phyloP scores from a whole-genome alignment of 1,139 yeast species.

The Geotrichum reessii region DNA sequence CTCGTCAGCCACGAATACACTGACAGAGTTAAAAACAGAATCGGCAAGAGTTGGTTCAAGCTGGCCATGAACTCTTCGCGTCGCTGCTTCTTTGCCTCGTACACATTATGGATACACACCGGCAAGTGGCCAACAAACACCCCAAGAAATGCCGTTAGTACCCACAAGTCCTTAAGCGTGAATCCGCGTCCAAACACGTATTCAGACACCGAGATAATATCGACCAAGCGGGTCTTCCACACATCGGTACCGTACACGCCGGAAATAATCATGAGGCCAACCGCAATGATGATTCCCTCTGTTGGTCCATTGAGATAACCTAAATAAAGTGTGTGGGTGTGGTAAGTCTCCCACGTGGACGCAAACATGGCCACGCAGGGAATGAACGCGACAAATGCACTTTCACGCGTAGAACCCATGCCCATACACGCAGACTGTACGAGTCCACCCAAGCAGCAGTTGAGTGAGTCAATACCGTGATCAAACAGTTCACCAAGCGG shows the following conservation, averaged over 20 bases:
- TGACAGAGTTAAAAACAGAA: slow-evolving; percentile 28
- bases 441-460: slow-evolving; percentile 44
- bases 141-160: slow-evolving; percentile 43
- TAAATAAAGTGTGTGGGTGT: slow-evolving; percentile 63
- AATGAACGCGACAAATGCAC: slow-evolving; percentile 52
- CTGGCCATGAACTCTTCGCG: slow-evolving; percentile 47
- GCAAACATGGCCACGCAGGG: slow-evolving; percentile 65
- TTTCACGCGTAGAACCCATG: slow-evolving; percentile 38
- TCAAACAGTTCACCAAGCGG: slow-evolving; percentile 79
- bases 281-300: slow-evolving; percentile 65
- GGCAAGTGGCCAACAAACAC: slow-evolving; percentile 46
- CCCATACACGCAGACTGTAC: slow-evolving; percentile 40
- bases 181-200: slow-evolving; percentile 32
- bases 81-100: slow-evolving; percentile 40
- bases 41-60: slow-evolving; percentile 37
- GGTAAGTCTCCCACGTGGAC: slow-evolving; percentile 78
- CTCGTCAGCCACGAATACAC: slow-evolving; percentile 35
- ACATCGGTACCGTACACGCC: slow-evolving; percentile 58
- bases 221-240: slow-evolving; percentile 40
- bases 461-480: slow-evolving; percentile 74
- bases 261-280: slow-evolving; percentile 48
- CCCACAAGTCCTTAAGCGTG: slow-evolving; percentile 35
- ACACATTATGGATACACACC: slow-evolving; percentile 51
- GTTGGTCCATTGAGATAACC: slow-evolving; percentile 75
- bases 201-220: slow-evolving; percentile 18